These are phyloP conservation scores for Sporisorium iseilematis-ciliati DNA, from an alignment of 1,284 basidiomycete genomes.

Conservation along the genomic window DNA sequence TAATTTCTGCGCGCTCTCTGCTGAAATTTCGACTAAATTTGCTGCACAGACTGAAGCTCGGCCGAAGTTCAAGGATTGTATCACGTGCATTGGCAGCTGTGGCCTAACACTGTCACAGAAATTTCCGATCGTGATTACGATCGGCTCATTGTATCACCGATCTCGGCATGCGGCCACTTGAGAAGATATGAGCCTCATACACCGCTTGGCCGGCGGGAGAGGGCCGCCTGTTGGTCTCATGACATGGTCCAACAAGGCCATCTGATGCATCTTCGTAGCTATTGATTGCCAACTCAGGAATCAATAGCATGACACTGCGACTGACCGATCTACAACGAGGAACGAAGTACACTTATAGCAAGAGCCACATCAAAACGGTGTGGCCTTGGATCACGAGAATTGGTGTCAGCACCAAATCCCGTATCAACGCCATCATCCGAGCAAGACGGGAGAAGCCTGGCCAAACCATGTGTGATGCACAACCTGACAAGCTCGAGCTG, in stretches of 20 bases:
- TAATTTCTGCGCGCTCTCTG: constrained; percentile 4
- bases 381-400: too few species aligned
- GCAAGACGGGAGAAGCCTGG: too few species aligned
- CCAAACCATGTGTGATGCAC: background rate
- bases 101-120: background rate
- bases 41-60: background rate
- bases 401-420: too few species aligned
- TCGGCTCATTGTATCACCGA: too few species aligned
- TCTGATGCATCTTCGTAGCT: background rate
- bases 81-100: background rate
- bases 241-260: background rate
- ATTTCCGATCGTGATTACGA: background rate
- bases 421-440: too few species aligned
- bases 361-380: too few species aligned
- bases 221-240: constrained; percentile 3
- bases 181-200: background rate
- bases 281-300: background rate
- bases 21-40: background rate
- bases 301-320: too few species aligned
- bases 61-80: background rate
- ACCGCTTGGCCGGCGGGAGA: background rate
- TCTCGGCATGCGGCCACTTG: too few species aligned
- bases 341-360: too few species aligned
- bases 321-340: too few species aligned
- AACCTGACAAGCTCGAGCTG: background rate